phyloP scores from a whole-genome alignment of 805 yeast species.

The Yamadazyma sp. region DNA sequence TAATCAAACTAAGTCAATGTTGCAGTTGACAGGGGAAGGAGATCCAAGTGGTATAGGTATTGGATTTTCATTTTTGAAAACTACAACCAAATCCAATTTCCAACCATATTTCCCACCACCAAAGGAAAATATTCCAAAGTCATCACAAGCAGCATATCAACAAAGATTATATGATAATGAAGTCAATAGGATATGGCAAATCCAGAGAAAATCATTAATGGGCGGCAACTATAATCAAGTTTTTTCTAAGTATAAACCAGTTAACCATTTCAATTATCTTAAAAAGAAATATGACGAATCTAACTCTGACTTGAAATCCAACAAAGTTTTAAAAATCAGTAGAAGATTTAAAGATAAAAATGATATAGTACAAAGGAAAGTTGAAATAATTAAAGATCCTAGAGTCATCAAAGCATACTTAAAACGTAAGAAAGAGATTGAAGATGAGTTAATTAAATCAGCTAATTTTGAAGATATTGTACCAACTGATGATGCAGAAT shows the following conservation, averaged over 20 bases:
- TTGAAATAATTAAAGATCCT: conserved; percentile 79
- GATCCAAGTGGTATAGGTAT: conserved; percentile 92
- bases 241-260: conserved; percentile 37
- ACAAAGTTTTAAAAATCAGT: conserved; percentile 50
- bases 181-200: conserved; percentile 83
- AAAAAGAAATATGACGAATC: conserved; percentile 35
- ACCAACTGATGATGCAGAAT: conserved; percentile 81
- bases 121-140: conserved; percentile 36
- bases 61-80: conserved; percentile 81
- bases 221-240: conserved; percentile 37
- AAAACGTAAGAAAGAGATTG: conserved; percentile 63
- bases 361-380: conserved; percentile 78
- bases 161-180: conserved; percentile 92
- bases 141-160: conserved; percentile 51
- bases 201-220: conserved; percentile 61
- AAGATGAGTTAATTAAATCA: conserved; percentile 50
- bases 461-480: conserved; percentile 70
- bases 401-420: conserved; percentile 83
- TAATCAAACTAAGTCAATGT: conserved; percentile 95
- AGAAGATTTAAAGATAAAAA: conserved; percentile 80
- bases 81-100: conserved; percentile 96
- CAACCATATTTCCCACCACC: conserved; percentile 35
- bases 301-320: conserved; percentile 27
- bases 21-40: conserved; percentile 90
- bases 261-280: conserved; percentile 28